Evolutionary conservation across 106 monocot species (phyloP).

Genomic region (Dioscorea dumetorum): DNA sequence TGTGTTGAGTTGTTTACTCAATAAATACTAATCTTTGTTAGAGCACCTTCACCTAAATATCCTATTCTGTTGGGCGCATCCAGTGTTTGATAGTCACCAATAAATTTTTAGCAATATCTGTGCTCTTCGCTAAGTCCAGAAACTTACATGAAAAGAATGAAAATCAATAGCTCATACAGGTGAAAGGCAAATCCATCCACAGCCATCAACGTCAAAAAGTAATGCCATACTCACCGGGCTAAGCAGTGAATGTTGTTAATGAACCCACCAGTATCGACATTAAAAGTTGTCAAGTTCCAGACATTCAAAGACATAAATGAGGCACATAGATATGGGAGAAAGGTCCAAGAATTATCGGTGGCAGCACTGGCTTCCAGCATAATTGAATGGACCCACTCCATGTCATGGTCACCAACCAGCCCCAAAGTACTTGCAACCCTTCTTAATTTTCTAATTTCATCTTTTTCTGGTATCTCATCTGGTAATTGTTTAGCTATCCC

Average conservation of each 20-base stretch:
- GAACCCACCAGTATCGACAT: constrained; percentile 71
- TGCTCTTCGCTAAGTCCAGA: too few species aligned
- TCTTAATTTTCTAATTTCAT: constrained; percentile 63
- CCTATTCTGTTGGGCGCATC: too few species aligned
- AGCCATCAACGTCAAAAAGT: too few species aligned
- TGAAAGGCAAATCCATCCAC: too few species aligned
- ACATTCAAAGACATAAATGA: constrained; percentile 67
- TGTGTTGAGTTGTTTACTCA: too few species aligned
- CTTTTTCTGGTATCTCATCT: constrained; percentile 68
- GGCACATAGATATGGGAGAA: constrained; percentile 86
- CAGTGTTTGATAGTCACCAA: too few species aligned
- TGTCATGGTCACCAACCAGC: constrained; percentile 51
- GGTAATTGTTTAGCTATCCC: constrained; percentile 66
- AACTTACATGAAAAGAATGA: too few species aligned
- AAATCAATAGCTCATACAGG: too few species aligned
- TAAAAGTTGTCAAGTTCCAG: constrained; percentile 61
- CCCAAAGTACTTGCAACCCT: constrained; percentile 50
- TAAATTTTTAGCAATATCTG: too few species aligned
- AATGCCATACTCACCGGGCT: constrained; percentile 44
- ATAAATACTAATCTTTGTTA: too few species aligned
- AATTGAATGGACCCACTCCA: constrained; percentile 79
- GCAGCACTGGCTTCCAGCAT: constrained; percentile 51
- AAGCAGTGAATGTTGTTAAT: constrained; percentile 82
- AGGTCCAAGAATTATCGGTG: constrained; percentile 74
- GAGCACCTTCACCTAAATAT: too few species aligned